Conservation (phyloP, 1,139 yeast species). For the Trichomonascaceae sp. region DNA sequence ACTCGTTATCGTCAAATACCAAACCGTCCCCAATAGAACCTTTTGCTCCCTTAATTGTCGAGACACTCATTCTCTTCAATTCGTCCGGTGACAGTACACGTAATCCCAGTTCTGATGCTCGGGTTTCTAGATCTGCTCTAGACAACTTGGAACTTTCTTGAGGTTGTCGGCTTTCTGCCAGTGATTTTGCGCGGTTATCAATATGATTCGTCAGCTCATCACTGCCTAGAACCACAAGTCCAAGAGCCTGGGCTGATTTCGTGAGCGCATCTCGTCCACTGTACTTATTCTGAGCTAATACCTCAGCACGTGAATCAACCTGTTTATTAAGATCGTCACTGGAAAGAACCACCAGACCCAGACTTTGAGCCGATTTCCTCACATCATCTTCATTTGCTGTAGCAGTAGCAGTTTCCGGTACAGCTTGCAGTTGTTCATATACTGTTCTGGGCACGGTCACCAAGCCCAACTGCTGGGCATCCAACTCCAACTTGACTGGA, state of each 20-base stretch:
- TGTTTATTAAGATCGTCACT: background rate
- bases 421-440: conserved; percentile 10
- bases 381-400: conserved; percentile 30
- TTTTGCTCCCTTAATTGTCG: conserved; percentile 14
- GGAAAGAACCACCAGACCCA: conserved; percentile 23
- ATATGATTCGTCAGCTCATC: background rate
- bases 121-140: conserved; percentile 11
- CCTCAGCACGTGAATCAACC: background rate
- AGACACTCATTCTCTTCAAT: conserved; percentile 18
- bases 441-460: conserved; percentile 21
- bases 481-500: conserved; percentile 19
- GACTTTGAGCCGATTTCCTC: conserved; percentile 24
- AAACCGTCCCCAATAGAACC: background rate
- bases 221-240: conserved; percentile 19
- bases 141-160: background rate
- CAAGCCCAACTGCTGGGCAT: conserved; percentile 22
- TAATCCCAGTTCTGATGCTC: conserved; percentile 19
- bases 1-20: background rate
- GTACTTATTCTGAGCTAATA: background rate
- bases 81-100: conserved; percentile 23
- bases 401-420: background rate
- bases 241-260: conserved; percentile 26
- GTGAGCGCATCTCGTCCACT: conserved; percentile 12
- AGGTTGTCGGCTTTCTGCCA: background rate
- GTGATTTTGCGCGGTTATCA: background rate